Percentiles rank a stretch among this genome's conserved stretches.
Conservation (phyloP, 768 basidiomycete genomes). For the Gloeopeniophorella convolvens region DNA sequence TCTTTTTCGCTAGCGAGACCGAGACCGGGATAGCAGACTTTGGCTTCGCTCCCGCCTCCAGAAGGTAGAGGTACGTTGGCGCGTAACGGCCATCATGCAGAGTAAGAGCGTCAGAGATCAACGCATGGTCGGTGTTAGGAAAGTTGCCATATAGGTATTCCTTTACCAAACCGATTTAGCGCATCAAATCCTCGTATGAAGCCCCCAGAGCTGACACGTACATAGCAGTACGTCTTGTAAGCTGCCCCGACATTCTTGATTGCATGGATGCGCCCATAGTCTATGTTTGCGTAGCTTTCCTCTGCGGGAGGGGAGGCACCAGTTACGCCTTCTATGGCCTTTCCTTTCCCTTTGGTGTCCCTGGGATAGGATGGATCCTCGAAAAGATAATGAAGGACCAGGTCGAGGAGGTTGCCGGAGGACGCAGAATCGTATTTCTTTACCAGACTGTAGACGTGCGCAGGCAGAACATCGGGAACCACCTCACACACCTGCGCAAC, state of each 20-base stretch:
- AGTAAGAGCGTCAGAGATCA: slow-evolving; percentile 42
- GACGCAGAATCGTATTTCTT: slow-evolving; percentile 35
- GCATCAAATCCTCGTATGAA: slow-evolving; percentile 7
- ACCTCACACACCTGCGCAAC: slow-evolving; percentile 58
- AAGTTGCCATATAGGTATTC: slow-evolving; percentile 51
- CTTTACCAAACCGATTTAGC: slow-evolving; percentile 27
- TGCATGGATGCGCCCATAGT: slow-evolving; percentile 48
- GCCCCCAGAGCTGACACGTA: slow-evolving; percentile 28
- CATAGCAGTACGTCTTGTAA: slow-evolving; percentile 50
- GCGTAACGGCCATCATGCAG: slow-evolving; percentile 49
- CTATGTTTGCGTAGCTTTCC: slow-evolving; percentile 35
- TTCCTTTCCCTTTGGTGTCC: slow-evolving; percentile 38
- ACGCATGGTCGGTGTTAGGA: slow-evolving; percentile 47
- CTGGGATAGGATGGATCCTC: slow-evolving; percentile 59
- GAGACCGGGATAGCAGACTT: slow-evolving; percentile 27
- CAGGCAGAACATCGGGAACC: slow-evolving; percentile 60
- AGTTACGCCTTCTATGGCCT: slow-evolving; percentile 29
- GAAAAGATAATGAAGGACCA: slow-evolving; percentile 53
- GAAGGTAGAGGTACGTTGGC: slow-evolving; percentile 52
- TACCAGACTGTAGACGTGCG: slow-evolving; percentile 45
- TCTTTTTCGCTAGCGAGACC: slow-evolving; percentile 28
- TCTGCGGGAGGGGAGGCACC: slow-evolving; percentile 18
- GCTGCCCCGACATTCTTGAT: slow-evolving; percentile 33
- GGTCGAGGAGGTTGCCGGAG: slow-evolving; percentile 39
- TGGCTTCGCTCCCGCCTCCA: slow-evolving; percentile 34